These are phyloP conservation scores for Viridothelium virens DNA, from an alignment of 495 filamentous ascomycete species.

Conservation along the genomic window DNA sequence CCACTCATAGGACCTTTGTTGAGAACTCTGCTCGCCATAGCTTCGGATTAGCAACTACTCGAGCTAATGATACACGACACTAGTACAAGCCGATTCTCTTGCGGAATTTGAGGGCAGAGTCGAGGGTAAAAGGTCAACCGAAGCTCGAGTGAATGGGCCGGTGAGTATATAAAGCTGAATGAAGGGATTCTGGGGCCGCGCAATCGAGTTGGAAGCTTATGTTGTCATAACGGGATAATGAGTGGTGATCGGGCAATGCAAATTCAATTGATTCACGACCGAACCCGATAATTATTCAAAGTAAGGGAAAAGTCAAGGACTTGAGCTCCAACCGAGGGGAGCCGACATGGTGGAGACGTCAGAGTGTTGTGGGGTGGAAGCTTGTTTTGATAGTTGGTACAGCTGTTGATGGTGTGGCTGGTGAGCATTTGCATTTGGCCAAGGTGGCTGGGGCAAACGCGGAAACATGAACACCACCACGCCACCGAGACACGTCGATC, in stretches of 20 bases:
- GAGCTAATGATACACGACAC: neutral
- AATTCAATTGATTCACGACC: neutral
- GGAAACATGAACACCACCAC: neutral
- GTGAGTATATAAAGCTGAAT: neutral
- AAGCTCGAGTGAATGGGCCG: neutral
- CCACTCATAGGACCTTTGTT: constrained; percentile 20
- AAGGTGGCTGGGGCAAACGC: neutral
- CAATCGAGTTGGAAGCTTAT: neutral
- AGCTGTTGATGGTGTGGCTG: constrained; percentile 5
- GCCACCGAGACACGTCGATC: neutral
- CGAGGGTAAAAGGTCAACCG: neutral
- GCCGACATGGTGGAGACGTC: neutral
- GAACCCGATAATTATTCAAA: neutral
- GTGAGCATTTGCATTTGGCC: neutral
- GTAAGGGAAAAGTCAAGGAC: neutral
- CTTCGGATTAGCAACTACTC: neutral
- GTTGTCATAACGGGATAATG: neutral
- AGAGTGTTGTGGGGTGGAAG: neutral
- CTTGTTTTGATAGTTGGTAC: neutral
- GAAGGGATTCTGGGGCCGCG: neutral
- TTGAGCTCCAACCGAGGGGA: neutral
- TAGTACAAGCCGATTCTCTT: neutral
- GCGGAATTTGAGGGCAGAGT: neutral
- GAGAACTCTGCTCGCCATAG: constrained; percentile 29
- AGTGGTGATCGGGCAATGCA: neutral